phyloP scores from a whole-genome alignment of 306 rosid genomes.

The Fragaria nilgerrensis region DNA sequence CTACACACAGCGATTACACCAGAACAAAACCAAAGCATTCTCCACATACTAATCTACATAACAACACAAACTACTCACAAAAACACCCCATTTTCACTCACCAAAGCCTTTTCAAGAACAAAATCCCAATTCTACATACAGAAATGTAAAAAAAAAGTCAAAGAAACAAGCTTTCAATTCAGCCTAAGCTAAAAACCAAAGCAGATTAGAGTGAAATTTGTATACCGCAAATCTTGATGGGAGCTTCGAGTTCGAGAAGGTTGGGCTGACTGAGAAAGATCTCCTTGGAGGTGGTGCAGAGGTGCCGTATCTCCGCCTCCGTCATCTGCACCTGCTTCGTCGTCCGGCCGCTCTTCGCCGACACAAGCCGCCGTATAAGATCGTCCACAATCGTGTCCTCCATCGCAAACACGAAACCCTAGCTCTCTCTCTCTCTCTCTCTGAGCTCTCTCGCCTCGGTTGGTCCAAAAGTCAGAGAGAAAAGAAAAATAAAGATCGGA shows the following conservation, averaged over 20 bases:
- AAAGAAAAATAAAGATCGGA: background rate
- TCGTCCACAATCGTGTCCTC: slow-evolving; percentile 58
- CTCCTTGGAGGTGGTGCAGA: slow-evolving; percentile 58
- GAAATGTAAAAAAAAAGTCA: background rate
- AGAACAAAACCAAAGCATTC: background rate
- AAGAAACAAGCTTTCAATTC: background rate
- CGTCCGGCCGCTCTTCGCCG: slow-evolving; percentile 70
- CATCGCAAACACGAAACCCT: slow-evolving; percentile 39
- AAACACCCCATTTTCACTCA: background rate
- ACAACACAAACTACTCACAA: background rate
- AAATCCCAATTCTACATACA: background rate
- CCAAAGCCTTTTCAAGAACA: background rate
- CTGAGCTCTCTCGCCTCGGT: background rate
- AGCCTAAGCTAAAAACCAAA: background rate
- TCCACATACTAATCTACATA: background rate
- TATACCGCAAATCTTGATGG: slow-evolving; percentile 72
- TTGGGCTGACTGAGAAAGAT: slow-evolving; percentile 82
- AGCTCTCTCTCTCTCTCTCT: slow-evolving; percentile 4
- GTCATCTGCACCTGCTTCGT: slow-evolving; percentile 69
- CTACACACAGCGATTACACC: too few species aligned
- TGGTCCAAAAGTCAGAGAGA: background rate
- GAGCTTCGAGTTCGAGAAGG: slow-evolving; percentile 89
- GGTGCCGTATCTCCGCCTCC: slow-evolving; percentile 65
- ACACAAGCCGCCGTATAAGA: slow-evolving; percentile 54
- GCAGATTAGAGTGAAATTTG: too few species aligned